Conservation (phyloP, 2,329 filamentous ascomycete genomes). For the Didymella pinodella region DNA sequence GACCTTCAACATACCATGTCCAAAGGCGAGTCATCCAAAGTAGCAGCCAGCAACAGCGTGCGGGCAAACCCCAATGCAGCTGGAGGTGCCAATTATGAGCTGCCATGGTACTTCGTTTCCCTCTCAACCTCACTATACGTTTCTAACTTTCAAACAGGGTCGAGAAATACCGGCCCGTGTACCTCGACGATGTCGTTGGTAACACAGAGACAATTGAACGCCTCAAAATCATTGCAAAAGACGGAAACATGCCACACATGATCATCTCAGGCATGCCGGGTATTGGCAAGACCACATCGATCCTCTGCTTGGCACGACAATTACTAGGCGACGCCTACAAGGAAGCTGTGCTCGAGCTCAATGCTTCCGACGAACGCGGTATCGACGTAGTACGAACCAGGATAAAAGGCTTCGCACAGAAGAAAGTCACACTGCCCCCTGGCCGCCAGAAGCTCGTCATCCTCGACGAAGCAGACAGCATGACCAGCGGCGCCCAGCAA, state of each 20-base stretch:
- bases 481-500: conserved; percentile 97
- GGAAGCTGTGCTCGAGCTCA: conserved; percentile 94
- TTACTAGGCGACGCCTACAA: conserved; percentile 93
- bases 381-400: conserved; percentile 97
- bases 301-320: conserved; percentile 90
- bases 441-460: conserved; percentile 97
- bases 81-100: conserved; percentile 68
- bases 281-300: conserved; percentile 97
- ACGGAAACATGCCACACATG: conserved; percentile 99
- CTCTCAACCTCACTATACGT: not conserved
- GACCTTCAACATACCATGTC: conserved; percentile 50
- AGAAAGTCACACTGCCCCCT: conserved; percentile 92
- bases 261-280: conserved; percentile 99
- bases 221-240: conserved; percentile 96
- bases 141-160: conserved; percentile 69
- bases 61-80: conserved; percentile 52
- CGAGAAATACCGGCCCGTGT: conserved; percentile 95
- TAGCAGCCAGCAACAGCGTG: conserved; percentile 54
- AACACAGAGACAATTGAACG: conserved; percentile 98
- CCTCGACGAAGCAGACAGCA: conserved; percentile 93
- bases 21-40: conserved; percentile 59
- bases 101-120: conserved; percentile 70
- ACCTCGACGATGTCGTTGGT: conserved; percentile 95
- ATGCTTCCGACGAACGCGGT: conserved; percentile 94
- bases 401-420: conserved; percentile 98